Percentiles rank a stretch among this genome's conserved stretches.
phyloP scores from a whole-genome alignment of 768 basidiomycete species.

The Paxillus involutus region DNA sequence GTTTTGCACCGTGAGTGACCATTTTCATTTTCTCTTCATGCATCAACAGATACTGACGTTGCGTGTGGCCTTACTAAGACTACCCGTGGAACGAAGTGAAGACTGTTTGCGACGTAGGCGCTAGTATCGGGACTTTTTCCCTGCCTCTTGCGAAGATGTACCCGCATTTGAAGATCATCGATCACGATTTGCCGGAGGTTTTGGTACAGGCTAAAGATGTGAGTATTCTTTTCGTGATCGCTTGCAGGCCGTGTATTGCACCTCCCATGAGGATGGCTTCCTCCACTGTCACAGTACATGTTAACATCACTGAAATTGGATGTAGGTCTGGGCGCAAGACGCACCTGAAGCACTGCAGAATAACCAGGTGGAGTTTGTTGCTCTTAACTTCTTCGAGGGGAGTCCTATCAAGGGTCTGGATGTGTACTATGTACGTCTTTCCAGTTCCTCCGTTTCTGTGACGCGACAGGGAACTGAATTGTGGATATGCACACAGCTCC shows the following conservation, averaged over 20 bases:
- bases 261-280: background rate
- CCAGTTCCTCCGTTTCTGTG: background rate
- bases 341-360: conserved; percentile 17
- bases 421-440: conserved; percentile 24
- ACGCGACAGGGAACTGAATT: background rate
- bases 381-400: conserved; percentile 22
- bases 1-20: conserved; percentile 21
- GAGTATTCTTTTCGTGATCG: background rate
- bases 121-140: conserved; percentile 30
- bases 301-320: background rate
- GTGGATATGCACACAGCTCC: conserved; percentile 14
- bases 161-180: conserved; percentile 25
- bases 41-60: background rate
- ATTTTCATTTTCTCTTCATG: background rate
- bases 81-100: conserved; percentile 25
- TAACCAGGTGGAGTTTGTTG: conserved; percentile 12
- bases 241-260: background rate
- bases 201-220: conserved; percentile 21
- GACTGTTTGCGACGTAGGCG: conserved; percentile 29
- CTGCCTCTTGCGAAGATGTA: conserved; percentile 23
- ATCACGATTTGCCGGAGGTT: conserved; percentile 31
- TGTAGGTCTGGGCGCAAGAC: conserved; percentile 16
- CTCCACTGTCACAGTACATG: background rate
- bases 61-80: conserved; percentile 7
- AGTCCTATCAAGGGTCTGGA: conserved; percentile 15